phyloP scores from a whole-genome alignment of 352 stramenopile genomes.

The Pythium sukuiense region DNA sequence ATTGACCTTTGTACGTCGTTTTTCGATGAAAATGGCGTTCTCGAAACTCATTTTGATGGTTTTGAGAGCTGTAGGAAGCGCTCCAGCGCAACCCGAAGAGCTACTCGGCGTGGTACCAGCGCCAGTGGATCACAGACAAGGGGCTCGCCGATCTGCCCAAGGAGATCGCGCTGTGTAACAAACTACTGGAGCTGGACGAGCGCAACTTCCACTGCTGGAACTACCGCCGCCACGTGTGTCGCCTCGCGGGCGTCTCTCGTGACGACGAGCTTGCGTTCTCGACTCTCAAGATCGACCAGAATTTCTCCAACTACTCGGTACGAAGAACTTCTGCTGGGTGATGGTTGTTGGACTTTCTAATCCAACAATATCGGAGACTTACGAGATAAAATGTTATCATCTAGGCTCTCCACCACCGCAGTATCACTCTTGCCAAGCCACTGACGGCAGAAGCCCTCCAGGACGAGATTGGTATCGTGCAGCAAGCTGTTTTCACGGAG shows the following conservation, averaged over 20 bases:
- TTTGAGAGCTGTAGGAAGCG: constrained; percentile 60
- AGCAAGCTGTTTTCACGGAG: constrained; percentile 98
- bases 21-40: background rate
- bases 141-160: constrained; percentile 66
- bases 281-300: constrained; percentile 95
- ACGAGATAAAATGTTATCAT: background rate
- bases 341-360: background rate
- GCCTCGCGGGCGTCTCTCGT: constrained; percentile 42
- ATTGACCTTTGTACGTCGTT: constrained; percentile 61
- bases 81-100: constrained; percentile 97
- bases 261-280: constrained; percentile 94
- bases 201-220: constrained; percentile 99
- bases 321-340: background rate
- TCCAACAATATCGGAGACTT: background rate
- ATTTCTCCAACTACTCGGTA: constrained; percentile 99
- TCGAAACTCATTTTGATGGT: background rate
- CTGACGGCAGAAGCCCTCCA: constrained; percentile 52
- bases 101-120: constrained; percentile 92
- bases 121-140: constrained; percentile 82
- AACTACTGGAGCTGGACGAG: constrained; percentile 88
- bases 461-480: constrained; percentile 82
- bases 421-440: constrained; percentile 47
- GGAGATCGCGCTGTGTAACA: constrained; percentile 76
- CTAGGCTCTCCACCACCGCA: constrained; percentile 68
- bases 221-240: constrained; percentile 88